Conservation (phyloP, 345 rosid species). For the Combretum micranthum region DNA sequence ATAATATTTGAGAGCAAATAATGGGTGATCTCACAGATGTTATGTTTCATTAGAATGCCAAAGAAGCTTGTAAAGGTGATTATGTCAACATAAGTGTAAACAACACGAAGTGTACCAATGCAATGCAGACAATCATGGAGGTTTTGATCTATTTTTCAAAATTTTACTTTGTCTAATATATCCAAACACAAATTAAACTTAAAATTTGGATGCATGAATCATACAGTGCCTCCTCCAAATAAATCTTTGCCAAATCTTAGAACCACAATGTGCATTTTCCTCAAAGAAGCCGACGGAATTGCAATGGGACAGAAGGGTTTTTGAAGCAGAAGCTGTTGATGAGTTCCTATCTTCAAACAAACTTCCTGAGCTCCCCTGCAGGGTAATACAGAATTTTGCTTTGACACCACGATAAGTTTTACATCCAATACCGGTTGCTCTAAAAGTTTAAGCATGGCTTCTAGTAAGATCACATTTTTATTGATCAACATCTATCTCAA, state of each 20-base stretch:
- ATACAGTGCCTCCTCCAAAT: slow-evolving; percentile 29
- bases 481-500: too few species aligned
- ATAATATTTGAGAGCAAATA: background rate
- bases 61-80: slow-evolving; percentile 17
- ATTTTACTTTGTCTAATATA: too few species aligned
- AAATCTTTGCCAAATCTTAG: slow-evolving; percentile 31
- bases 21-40: background rate
- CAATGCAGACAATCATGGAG: slow-evolving; percentile 20
- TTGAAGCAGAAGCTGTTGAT: slow-evolving; percentile 16
- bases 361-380: slow-evolving; percentile 27
- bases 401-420: too few species aligned
- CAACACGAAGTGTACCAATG: slow-evolving; percentile 19
- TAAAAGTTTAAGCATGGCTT: too few species aligned
- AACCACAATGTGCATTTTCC: slow-evolving; percentile 31
- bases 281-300: slow-evolving; percentile 15
- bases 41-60: slow-evolving; percentile 14
- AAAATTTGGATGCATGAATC: background rate
- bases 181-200: too few species aligned
- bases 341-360: slow-evolving; percentile 6
- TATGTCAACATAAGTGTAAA: slow-evolving; percentile 16
- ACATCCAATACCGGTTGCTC: too few species aligned
- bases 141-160: background rate
- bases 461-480: too few species aligned
- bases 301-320: slow-evolving; percentile 20
- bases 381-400: slow-evolving; percentile 1